These are phyloP conservation scores for Boletus fagicola DNA, from an alignment of 768 basidiomycete species.

Conservation along the genomic window DNA sequence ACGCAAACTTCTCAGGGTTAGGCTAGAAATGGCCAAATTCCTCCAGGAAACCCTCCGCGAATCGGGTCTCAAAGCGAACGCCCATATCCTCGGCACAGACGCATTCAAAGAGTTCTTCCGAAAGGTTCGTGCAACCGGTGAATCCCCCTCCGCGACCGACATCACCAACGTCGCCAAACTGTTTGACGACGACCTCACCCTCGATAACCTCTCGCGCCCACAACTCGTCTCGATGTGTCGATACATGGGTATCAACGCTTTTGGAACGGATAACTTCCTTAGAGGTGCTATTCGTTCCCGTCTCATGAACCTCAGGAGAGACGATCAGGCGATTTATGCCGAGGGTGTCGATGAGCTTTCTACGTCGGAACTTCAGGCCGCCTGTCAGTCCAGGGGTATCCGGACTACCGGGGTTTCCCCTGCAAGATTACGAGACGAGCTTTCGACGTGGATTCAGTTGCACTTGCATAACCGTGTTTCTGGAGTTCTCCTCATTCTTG, in stretches of 20 bases:
- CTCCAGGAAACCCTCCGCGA: constrained; percentile 96
- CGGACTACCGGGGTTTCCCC: constrained; percentile 85
- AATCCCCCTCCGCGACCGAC: constrained; percentile 84
- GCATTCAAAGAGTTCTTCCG: constrained; percentile 99
- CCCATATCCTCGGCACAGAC: constrained; percentile 90
- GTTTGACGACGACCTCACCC: constrained; percentile 95
- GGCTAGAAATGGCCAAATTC: constrained; percentile 99
- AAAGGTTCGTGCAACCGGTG: constrained; percentile 95
- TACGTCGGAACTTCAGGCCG: constrained; percentile 87
- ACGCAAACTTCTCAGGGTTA: constrained; percentile 89
- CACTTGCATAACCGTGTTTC: constrained; percentile 90
- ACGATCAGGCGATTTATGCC: constrained; percentile 87
- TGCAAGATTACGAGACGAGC: constrained; percentile 83
- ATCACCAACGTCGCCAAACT: constrained; percentile 93
- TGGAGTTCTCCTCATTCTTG: constrained; percentile 91
- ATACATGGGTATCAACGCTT: constrained; percentile 98
- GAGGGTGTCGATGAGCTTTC: constrained; percentile 92
- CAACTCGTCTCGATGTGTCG: constrained; percentile 96
- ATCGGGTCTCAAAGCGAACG: constrained; percentile 87
- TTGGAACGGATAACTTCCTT: constrained; percentile 98
- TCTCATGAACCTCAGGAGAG: constrained; percentile 77
- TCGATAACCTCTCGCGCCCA: constrained; percentile 97
- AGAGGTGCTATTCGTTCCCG: constrained; percentile 86
- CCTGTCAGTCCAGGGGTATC: constrained; percentile 93
- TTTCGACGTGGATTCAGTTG: constrained; percentile 88